Evolutionary conservation across 768 basidiomycete species (phyloP).

Genomic region (Leccinum subtestaceum): DNA sequence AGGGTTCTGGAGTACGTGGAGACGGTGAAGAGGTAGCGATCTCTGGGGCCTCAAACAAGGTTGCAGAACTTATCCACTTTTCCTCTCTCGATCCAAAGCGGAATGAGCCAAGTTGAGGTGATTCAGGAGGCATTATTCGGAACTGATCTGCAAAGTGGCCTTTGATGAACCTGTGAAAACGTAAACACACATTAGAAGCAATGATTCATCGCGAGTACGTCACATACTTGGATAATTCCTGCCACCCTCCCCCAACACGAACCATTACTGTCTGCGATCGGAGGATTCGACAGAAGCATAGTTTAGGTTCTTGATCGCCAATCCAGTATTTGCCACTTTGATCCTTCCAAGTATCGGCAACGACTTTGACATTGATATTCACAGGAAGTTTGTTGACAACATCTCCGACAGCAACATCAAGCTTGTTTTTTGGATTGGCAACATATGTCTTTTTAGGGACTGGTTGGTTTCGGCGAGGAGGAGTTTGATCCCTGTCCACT

Average conservation of each 20-base stretch:
- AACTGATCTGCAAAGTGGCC: constrained; percentile 84
- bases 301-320: constrained; percentile 83
- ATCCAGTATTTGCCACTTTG: constrained; percentile 97
- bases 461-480: constrained; percentile 39
- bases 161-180: constrained; percentile 67
- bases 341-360: constrained; percentile 85
- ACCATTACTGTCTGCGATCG: constrained; percentile 96
- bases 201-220: neutral
- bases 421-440: constrained; percentile 84
- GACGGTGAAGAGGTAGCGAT: constrained; percentile 32
- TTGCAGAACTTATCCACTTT: constrained; percentile 82
- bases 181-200: constrained; percentile 2
- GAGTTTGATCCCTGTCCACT: constrained; percentile 43
- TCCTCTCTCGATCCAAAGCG: constrained; percentile 51
- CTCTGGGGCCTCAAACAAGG: constrained; percentile 58
- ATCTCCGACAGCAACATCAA: constrained; percentile 90
- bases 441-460: constrained; percentile 67
- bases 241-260: constrained; percentile 93
- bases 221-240: constrained; percentile 82
- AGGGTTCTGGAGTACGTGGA: constrained; percentile 71
- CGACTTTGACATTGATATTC: constrained; percentile 77
- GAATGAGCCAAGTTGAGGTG: constrained; percentile 46
- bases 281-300: constrained; percentile 90
- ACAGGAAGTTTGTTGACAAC: constrained; percentile 88
- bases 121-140: constrained; percentile 61